These are phyloP conservation scores for Harringtonia aguacate DNA, from an alignment of 2,329 filamentous ascomycete species.

Conservation along the genomic window DNA sequence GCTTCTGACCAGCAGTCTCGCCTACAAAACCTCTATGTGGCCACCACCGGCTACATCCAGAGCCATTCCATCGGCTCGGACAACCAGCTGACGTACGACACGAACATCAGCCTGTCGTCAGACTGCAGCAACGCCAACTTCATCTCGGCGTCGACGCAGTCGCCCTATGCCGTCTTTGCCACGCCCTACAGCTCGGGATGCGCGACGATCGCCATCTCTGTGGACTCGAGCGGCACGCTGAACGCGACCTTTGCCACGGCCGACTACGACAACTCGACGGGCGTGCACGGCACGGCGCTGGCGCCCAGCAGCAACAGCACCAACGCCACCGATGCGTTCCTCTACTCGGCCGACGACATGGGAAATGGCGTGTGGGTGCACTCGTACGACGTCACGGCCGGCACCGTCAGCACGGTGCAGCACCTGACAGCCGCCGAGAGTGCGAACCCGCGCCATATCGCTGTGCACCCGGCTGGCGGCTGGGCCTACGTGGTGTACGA, in stretches of 20 bases:
- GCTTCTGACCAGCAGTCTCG: not conserved
- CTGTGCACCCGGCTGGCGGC: conserved; percentile 7
- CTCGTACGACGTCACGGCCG: conserved; percentile 4
- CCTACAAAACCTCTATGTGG: not conserved
- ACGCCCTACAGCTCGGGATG: conserved; percentile 11
- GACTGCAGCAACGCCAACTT: not conserved
- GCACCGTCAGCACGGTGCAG: conserved; percentile 1
- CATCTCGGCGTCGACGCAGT: conserved; percentile 5
- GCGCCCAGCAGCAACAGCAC: no score
- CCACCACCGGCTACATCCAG: not conserved
- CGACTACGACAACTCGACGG: conserved; percentile 9
- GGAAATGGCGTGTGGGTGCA: conserved; percentile 15
- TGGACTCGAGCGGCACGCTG: conserved; percentile 8
- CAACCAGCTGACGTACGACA: not conserved
- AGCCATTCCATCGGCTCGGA: not conserved
- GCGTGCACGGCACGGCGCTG: conserved; percentile 12
- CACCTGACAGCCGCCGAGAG: not conserved
- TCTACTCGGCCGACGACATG: conserved; percentile 14
- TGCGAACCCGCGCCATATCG: conserved; percentile 10
- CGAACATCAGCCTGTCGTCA: not conserved
- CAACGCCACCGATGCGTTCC: conserved; percentile 4
- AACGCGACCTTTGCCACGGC: conserved; percentile 5
- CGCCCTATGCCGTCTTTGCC: conserved; percentile 10
- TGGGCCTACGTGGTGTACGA: conserved; percentile 14
- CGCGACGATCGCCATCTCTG: conserved; percentile 10